Evolutionary conservation across 2,329 filamentous ascomycete genomes (phyloP), one percentile per base, ranked within the genome.

Genomic region (Chaetomiaceae sp.): DNA sequence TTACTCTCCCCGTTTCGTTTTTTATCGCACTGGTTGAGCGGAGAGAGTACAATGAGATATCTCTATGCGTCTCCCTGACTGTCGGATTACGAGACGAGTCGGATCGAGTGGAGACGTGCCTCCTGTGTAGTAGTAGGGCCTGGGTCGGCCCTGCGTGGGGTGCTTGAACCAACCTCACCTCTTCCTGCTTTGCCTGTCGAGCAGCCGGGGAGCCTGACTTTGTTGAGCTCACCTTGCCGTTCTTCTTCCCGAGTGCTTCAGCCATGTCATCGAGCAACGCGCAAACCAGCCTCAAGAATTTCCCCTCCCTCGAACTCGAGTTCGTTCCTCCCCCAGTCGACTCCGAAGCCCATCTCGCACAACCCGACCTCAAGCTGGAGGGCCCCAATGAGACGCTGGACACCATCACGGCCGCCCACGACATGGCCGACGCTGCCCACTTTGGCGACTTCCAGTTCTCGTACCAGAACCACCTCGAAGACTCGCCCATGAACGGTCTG

Each of bases 371-470:
- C 61, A 63, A 67, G 50, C 57, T 72, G 56, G 68, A 71, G 37
- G 59, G 58, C 42, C 57, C 65, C 33, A 61, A 66, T 55, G 65
- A 70, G 55, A 58, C 58, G 33, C 53, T 70, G 48, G 57, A 62
- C 43, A 63, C 58, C 56, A 66, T 66, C 38, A 57, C 60, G 44
- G 57, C 61, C 35, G 57, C 62, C 25, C 65, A 66, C 54, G 60
- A 59, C 56, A 60, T 74, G 60, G 72, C 77, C 59, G 73, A 77
- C 55, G 59, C 69, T 30, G 65, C 73, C 14, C 73, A 76, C 44
- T 82, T 81, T 60, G 68, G 69, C 54, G 74, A 78, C 55, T 81
- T 80, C 59, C 66, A 73, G 19, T 81, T 79, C 58, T 61, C 74
- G 3, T 81, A 76, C 59, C 68, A 72, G 57, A 66, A 66, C 40